Evolutionary conservation across 1,139 yeast species (phyloP).

Genomic region (Hyphopichia wangnamkhiaoensis): DNA sequence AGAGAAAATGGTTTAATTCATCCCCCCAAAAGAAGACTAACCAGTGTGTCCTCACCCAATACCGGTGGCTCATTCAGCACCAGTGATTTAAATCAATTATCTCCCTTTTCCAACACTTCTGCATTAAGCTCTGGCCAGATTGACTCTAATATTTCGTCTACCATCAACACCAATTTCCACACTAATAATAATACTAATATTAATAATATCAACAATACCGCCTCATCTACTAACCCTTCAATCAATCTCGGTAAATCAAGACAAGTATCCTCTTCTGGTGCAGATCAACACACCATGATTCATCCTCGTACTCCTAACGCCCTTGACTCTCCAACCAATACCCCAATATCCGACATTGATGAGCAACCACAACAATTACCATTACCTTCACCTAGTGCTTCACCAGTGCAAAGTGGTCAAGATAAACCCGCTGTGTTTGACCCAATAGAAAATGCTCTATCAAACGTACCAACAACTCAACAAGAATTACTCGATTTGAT

Average conservation of each 20-base stretch:
- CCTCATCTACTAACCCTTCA: slow-evolving; percentile 6
- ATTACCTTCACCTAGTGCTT: slow-evolving; percentile 69
- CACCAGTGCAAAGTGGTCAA: slow-evolving; percentile 49
- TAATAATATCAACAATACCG: slow-evolving; percentile 4
- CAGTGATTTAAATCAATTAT: neutral
- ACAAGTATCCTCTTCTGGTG: slow-evolving; percentile 2
- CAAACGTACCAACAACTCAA: slow-evolving; percentile 39
- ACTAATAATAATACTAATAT: neutral
- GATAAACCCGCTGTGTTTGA: slow-evolving; percentile 11
- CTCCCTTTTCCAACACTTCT: neutral
- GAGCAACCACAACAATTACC: slow-evolving; percentile 50
- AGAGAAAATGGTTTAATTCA: slow-evolving; percentile 27
- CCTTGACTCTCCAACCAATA: slow-evolving; percentile 34
- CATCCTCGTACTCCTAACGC: slow-evolving; percentile 35
- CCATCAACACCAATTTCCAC: neutral
- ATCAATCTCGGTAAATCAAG: no score
- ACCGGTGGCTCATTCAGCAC: slow-evolving; percentile 10
- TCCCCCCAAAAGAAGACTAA: slow-evolving; percentile 45
- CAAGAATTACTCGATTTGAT: slow-evolving; percentile 41
- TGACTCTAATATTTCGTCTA: neutral
- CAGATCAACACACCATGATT: slow-evolving; percentile 6
- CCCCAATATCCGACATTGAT: slow-evolving; percentile 39
- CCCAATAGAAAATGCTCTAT: slow-evolving; percentile 25
- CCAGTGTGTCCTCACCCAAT: slow-evolving; percentile 18
- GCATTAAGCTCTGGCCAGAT: neutral